phyloP scores from a whole-genome alignment of 257 asterid genomes.

The Solanum commersonii region DNA sequence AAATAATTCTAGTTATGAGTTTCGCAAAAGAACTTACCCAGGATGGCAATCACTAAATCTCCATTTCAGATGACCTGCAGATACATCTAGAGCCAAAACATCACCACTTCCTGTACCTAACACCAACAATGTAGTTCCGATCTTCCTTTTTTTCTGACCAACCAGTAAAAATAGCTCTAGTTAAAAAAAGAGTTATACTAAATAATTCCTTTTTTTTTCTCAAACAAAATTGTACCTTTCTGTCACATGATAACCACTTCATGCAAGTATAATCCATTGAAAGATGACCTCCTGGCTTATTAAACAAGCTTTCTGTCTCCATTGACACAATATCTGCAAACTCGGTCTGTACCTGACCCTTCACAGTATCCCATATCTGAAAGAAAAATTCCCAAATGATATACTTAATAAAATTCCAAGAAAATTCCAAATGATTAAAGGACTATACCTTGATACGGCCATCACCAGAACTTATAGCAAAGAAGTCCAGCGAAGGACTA shows the following conservation, averaged over 20 bases:
- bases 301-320: slow-evolving; percentile 29
- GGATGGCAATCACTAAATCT: slow-evolving; percentile 74
- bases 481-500: slow-evolving; percentile 59
- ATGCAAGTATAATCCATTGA: slow-evolving; percentile 91
- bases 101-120: slow-evolving; percentile 96
- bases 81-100: slow-evolving; percentile 74
- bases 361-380: slow-evolving; percentile 92
- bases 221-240: slow-evolving; percentile 37
- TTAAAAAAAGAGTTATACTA: not conserved
- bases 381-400: slow-evolving; percentile 3
- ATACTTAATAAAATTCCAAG: not conserved
- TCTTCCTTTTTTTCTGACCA: slow-evolving; percentile 76
- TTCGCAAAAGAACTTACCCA: slow-evolving; percentile 45
- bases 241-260: slow-evolving; percentile 76
- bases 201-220: not conserved
- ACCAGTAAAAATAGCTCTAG: not conserved
- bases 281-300: slow-evolving; percentile 65
- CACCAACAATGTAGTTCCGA: slow-evolving; percentile 59
- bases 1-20: not conserved
- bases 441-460: slow-evolving; percentile 72
- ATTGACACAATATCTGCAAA: slow-evolving; percentile 60
- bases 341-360: slow-evolving; percentile 86
- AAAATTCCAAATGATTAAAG: not conserved
- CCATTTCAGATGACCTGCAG: slow-evolving; percentile 91
- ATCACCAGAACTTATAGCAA: slow-evolving; percentile 65